phyloP scores from a whole-genome alignment of 441 rosid genomes.

The Dalechampia spathulata region DNA sequence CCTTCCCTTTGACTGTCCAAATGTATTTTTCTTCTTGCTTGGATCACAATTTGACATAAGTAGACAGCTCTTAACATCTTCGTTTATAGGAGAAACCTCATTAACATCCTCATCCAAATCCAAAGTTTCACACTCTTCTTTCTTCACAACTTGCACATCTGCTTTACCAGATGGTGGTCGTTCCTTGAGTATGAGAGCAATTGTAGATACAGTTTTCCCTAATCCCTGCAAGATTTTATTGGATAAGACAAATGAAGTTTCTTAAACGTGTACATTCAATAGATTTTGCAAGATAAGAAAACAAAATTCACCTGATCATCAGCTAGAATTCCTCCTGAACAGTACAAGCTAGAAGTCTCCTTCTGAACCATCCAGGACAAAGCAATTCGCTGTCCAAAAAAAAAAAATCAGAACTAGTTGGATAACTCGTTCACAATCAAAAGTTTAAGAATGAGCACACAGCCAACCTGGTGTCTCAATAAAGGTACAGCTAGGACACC shows the following conservation, averaged over 20 bases:
- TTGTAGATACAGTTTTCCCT: slow-evolving; percentile 93
- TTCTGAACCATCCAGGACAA: slow-evolving; percentile 95
- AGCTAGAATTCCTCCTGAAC: slow-evolving; percentile 97
- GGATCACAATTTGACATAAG: slow-evolving; percentile 17
- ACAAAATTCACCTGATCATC: slow-evolving; percentile 79
- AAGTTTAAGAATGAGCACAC: too few species aligned
- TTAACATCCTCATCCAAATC: slow-evolving; percentile 65
- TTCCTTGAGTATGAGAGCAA: slow-evolving; percentile 90
- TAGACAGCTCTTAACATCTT: slow-evolving; percentile 25
- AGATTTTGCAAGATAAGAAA: slow-evolving; percentile 17
- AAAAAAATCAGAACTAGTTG: neutral
- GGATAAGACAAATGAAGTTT: neutral
- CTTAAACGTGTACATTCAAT: neutral
- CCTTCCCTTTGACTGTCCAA: slow-evolving; percentile 52
- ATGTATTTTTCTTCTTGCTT: slow-evolving; percentile 15
- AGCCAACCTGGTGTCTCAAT: slow-evolving; percentile 98
- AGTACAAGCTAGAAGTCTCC: slow-evolving; percentile 59
- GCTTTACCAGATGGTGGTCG: slow-evolving; percentile 45
- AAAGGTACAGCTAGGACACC: slow-evolving; percentile 83
- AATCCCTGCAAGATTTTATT: slow-evolving; percentile 59
- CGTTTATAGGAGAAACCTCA: slow-evolving; percentile 27
- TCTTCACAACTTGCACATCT: slow-evolving; percentile 29
- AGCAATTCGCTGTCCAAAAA: slow-evolving; percentile 84
- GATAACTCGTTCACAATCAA: slow-evolving; percentile 5
- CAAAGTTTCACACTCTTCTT: slow-evolving; percentile 51